Base-by-base conservation (phyloP, 2,329 filamentous ascomycete genomes). In the Cercospora janseana region DNA sequence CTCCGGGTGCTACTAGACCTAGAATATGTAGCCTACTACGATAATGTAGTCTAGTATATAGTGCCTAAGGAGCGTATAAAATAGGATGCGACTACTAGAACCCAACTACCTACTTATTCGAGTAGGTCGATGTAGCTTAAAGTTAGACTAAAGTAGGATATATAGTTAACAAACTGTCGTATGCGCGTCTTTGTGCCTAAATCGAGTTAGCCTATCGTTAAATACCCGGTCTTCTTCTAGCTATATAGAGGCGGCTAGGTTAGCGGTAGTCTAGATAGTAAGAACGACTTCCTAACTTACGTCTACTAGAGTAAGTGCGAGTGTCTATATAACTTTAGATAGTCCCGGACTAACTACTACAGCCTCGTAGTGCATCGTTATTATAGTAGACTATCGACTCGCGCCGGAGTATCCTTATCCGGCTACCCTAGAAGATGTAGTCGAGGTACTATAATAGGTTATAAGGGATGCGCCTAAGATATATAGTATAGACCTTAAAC, bases 341-440 rank as follows among this genome's bases (percentile, higher is more conserved):
- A n/a, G n/a, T n/a, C n/a, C n/a, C n/a, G n/a, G n/a, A n/a, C n/a
- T 32, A 53, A 26, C 10, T 29, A 16, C 6, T 5, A 8, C 9
- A 55, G 49, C 51, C 32, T 46, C 50, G 3, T 50, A 59, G 26
- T 56, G 54, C 23, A 48, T 59, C 4, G 54, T 57, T 1, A 42
- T 62, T 8, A 52, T 43, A 12, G 54, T 59, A 20, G 52, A 49
- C 26, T 74, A 74, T 53, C 64, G 71, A 48, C 66, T 76, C 12
- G 73, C 73, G 1, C 75, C 75, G 0, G 71, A 76, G 47, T 54
- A 72, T 55, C 66, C 67, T 6, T 78, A 75, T 55, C 74, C 74
- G 2, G 66, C 66, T 2, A 67, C 70, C 16, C 63, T 69, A 12
- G 61, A 72, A 40, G 74, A 77, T 57, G 66, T 66, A 12, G 74